Base-by-base conservation (phyloP, 768 basidiomycete species). In the Russula foetens region DNA sequence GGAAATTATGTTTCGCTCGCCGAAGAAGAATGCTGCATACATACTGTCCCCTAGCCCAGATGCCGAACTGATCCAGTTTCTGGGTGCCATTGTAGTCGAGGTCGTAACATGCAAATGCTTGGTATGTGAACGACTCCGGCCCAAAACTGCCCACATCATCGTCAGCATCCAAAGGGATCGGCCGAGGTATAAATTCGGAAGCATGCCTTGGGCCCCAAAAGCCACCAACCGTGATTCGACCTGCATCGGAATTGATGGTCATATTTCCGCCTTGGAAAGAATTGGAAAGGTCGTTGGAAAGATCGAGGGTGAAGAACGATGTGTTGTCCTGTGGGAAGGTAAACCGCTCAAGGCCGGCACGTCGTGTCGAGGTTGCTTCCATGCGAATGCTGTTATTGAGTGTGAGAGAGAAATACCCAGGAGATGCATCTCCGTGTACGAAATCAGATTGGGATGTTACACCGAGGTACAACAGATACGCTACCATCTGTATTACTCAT, bases 91-190 rank as follows among this genome's bases (percentile, higher is more conserved):
- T 78, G 67, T 86, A 76, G 9, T 33, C 9, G 12, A 84, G 73
- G 66, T 86, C 85, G 65, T 85, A 86, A 66, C 86, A 87, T 4
- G 84, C 84, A 64, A 83, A 86, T 3, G 83, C 85, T 63, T 86
- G 77, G 64, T 86, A 86, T 59, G 77, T 77, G 71, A 79, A 84
- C 14, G 67, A 63, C 2, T 74, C 71, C 39, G 85, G 85, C 5
- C 85, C 85, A 60, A 85, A 88, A 67, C 85, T 87, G 23, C 53
- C 9, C 14, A 5, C 15, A 24, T 28, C 33, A 35, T 29, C 9
- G 21, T 35, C 46, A 33, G 19, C 14, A 6, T 23, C 24, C 6
- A 33, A 53, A 24, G 19, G 14, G 47, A 17, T 24, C 8, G 21
- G 12, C 9, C 15, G 19, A n/a, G 31, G 35, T 43, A 3, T 51